Evolutionary conservation across 2,329 filamentous ascomycete genomes (phyloP).

Genomic region (Aureobasidium mangrovei): DNA sequence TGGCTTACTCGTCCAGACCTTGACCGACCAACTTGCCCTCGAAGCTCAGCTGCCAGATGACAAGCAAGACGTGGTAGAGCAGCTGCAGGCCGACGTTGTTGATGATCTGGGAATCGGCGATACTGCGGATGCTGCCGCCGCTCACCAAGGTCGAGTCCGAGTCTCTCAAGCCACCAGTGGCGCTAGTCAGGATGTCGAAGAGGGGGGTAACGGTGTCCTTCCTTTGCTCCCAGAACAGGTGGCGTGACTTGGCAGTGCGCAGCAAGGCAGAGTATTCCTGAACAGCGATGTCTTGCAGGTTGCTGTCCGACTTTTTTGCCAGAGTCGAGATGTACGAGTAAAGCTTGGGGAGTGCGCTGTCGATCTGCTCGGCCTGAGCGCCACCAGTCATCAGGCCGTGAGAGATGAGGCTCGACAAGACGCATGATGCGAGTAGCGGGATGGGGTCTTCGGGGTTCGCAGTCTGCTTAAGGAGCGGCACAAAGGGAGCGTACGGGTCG

Average conservation of each 20-base stretch:
- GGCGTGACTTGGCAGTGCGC: constrained; percentile 62
- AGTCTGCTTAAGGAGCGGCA: constrained; percentile 75
- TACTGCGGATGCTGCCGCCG: constrained; percentile 40
- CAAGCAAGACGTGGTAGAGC: constrained; percentile 85
- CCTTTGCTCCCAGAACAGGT: constrained; percentile 85
- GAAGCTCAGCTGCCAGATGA: constrained; percentile 95
- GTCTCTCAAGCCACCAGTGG: constrained; percentile 60
- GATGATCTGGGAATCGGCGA: constrained; percentile 52
- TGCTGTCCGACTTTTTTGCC: constrained; percentile 76
- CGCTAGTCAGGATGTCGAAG: constrained; percentile 66
- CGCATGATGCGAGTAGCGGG: constrained; percentile 79
- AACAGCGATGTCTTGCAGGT: constrained; percentile 90
- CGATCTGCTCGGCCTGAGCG: constrained; percentile 52
- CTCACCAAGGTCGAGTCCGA: constrained; percentile 52
- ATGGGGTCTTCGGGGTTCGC: constrained; percentile 78
- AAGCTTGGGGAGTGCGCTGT: constrained; percentile 69
- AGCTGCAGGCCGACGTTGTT: constrained; percentile 87
- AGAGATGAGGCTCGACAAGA: constrained; percentile 71
- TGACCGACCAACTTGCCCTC: constrained; percentile 63
- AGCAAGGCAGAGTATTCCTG: constrained; percentile 82
- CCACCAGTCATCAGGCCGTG: constrained; percentile 52
- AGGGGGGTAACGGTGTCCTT: constrained; percentile 76
- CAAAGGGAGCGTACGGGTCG: constrained; percentile 66
- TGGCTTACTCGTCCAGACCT: constrained; percentile 71
- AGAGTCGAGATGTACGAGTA: constrained; percentile 80